A percentile compares a stretch with the other conserved stretches of the same genome.
Conservation (phyloP, 352 stramenopile species). For the Phytophthora palmivora region DNA sequence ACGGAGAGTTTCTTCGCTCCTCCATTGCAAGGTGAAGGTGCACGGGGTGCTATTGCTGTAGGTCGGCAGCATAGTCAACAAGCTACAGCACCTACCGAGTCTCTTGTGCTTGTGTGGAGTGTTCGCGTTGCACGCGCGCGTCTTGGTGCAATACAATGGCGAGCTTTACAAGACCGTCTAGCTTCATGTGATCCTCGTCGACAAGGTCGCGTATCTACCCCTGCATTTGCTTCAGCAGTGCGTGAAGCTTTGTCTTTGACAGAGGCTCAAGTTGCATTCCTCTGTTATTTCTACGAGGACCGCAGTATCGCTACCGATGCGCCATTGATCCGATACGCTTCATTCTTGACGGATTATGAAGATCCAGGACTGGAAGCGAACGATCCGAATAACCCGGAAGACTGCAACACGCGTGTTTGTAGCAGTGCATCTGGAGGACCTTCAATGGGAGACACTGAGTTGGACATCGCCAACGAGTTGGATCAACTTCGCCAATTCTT, state of each 20-base stretch:
- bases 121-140: constrained; percentile 63
- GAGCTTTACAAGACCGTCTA: constrained; percentile 62
- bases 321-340: constrained; percentile 72
- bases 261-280: constrained; percentile 71
- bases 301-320: constrained; percentile 62
- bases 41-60: constrained; percentile 29
- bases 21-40: constrained; percentile 33
- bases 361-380: constrained; percentile 60
- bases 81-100: constrained; percentile 67
- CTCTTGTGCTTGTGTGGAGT: constrained; percentile 76
- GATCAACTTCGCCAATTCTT: constrained; percentile 58
- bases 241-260: constrained; percentile 54
- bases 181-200: constrained; percentile 51
- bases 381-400: constrained; percentile 10
- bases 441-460: constrained; percentile 26
- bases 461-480: constrained; percentile 38
- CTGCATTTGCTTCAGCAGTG: constrained; percentile 56
- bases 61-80: constrained; percentile 54
- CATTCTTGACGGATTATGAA: constrained; percentile 79
- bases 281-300: constrained; percentile 85
- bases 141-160: constrained; percentile 47
- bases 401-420: constrained; percentile 2
- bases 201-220: constrained; percentile 56
- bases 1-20: constrained; percentile 56
- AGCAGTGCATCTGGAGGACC: constrained; percentile 5